Evolutionary conservation across 306 rosid species (phyloP).

Genomic region (Vachellia collinsii): DNA sequence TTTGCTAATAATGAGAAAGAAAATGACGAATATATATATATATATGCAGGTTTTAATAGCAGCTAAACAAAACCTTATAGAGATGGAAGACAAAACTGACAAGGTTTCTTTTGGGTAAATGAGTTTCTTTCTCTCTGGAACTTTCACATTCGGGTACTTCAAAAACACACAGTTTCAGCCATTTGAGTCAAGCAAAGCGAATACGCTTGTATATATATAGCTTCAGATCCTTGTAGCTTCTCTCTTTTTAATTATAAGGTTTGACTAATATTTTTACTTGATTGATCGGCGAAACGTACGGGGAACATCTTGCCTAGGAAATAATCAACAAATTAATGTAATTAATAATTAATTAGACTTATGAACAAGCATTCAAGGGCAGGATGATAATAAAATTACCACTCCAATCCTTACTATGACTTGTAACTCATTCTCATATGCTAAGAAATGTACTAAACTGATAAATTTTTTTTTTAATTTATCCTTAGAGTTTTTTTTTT

Average conservation of each 20-base stretch:
- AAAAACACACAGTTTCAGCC: not conserved
- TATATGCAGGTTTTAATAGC: not conserved
- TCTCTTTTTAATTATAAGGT: not conserved
- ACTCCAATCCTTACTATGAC: too few species aligned
- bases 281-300: not conserved
- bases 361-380: not conserved
- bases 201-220: conserved; percentile 13
- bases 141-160: not conserved
- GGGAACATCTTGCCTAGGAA: not conserved
- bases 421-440: too few species aligned
- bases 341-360: not conserved
- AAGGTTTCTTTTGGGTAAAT: not conserved
- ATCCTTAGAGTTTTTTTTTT: too few species aligned
- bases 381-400: too few species aligned
- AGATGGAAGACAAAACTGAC: not conserved
- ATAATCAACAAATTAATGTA: not conserved
- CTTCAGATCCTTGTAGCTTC: not conserved
- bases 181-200: conserved; percentile 13
- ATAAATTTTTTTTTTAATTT: too few species aligned
- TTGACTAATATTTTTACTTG: not conserved
- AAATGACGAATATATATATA: not conserved
- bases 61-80: not conserved
- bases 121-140: conserved; percentile 11
- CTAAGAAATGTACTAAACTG: too few species aligned
- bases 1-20: not conserved